Percentiles rank a stretch among this genome's conserved stretches.
Evolutionary conservation across 805 yeast species (phyloP).

Genomic region (Ogataea paraovalis): DNA sequence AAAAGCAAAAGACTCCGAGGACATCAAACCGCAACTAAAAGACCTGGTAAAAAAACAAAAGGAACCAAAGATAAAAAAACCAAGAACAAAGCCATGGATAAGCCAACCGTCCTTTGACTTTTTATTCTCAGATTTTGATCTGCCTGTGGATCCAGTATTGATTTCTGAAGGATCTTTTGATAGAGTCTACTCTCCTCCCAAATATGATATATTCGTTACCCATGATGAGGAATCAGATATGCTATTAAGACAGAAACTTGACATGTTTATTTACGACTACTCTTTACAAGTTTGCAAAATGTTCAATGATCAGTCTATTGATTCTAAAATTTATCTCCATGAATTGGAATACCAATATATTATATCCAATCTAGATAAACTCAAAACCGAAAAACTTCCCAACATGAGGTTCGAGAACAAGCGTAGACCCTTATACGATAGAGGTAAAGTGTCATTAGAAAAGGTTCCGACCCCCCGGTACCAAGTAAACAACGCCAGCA

Average conservation of each 20-base stretch:
- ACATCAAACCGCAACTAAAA: too few species aligned
- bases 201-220: constrained; percentile 5
- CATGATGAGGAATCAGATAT: constrained; percentile 2
- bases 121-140: constrained; percentile 1
- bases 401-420: constrained; percentile 4
- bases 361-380: constrained; percentile 10
- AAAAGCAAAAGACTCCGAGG: background rate
- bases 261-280: constrained; percentile 17
- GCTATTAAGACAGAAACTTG: constrained; percentile 4
- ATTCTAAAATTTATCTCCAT: constrained; percentile 17
- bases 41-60: background rate
- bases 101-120: constrained; percentile 1
- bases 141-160: background rate
- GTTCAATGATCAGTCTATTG: constrained; percentile 13
- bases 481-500: constrained; percentile 1
- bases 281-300: constrained; percentile 16
- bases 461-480: background rate
- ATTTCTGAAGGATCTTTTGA: background rate
- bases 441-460: background rate
- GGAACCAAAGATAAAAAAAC: background rate
- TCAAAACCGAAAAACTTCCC: constrained; percentile 10
- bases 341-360: constrained; percentile 24
- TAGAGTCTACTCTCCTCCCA: constrained; percentile 8
- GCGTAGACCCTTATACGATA: background rate
- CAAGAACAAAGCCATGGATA: background rate